A percentile compares a stretch with the other conserved stretches of the same genome.
Evolutionary conservation across 805 yeast genomes (phyloP).

Genomic region (Saturnispora silvae): DNA sequence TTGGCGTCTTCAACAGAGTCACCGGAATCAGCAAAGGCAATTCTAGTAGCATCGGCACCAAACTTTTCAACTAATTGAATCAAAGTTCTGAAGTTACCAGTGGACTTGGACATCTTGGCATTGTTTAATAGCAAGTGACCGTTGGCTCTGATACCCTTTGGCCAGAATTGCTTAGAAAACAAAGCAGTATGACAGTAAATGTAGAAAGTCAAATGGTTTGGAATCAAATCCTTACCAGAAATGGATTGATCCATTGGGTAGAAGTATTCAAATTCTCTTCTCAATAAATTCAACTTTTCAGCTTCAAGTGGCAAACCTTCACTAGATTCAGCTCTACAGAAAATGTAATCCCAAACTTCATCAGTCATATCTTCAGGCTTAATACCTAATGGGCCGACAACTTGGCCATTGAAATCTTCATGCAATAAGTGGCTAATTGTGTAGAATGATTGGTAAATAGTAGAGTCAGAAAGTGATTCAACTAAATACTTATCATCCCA

Average conservation of each 20-base stretch:
- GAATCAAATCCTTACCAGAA: slow-evolving; percentile 94
- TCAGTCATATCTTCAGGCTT: slow-evolving; percentile 80
- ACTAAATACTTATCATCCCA: slow-evolving; percentile 94
- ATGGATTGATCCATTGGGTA: slow-evolving; percentile 89
- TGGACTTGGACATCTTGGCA: slow-evolving; percentile 95
- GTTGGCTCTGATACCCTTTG: slow-evolving; percentile 84
- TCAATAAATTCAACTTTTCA: slow-evolving; percentile 56
- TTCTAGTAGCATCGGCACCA: slow-evolving; percentile 96
- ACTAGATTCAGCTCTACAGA: slow-evolving; percentile 40
- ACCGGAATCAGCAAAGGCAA: slow-evolving; percentile 98
- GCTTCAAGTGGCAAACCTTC: slow-evolving; percentile 56
- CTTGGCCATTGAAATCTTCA: slow-evolving; percentile 73
- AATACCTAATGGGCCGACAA: slow-evolving; percentile 61
- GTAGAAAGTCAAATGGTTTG: slow-evolving; percentile 94
- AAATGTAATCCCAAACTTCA: slow-evolving; percentile 86
- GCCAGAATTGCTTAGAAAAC: slow-evolving; percentile 89
- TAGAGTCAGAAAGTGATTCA: slow-evolving; percentile 92
- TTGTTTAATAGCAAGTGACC: slow-evolving; percentile 94
- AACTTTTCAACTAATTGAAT: slow-evolving; percentile 75
- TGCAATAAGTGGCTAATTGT: slow-evolving; percentile 84
- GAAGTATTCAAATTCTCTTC: slow-evolving; percentile 94
- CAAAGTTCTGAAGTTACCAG: slow-evolving; percentile 93
- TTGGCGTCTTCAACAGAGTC: slow-evolving; percentile 96
- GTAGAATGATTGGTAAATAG: slow-evolving; percentile 90
- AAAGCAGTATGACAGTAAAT: slow-evolving; percentile 87